Evolutionary conservation across 2,329 filamentous ascomycete species (phyloP).

Genomic region (Knufia petricola): DNA sequence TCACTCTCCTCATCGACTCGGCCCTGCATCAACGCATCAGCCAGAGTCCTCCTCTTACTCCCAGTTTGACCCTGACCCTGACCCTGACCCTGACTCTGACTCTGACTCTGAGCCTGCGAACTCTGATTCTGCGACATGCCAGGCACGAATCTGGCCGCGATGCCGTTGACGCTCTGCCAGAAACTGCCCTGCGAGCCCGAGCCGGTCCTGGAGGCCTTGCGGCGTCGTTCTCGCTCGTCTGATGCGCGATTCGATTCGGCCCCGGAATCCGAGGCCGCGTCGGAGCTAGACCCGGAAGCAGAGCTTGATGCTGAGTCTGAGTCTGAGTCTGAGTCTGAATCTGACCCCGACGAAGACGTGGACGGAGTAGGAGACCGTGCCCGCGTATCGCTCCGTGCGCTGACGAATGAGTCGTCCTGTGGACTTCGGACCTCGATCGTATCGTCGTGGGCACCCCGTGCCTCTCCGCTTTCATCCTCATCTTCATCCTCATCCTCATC

Average conservation of each 20-base stretch:
- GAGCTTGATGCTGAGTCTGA: not conserved
- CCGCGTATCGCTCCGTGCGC: not conserved
- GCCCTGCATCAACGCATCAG: not conserved
- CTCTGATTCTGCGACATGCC: not conserved
- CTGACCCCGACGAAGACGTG: not conserved
- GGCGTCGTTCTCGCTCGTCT: not conserved
- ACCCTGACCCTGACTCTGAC: not conserved
- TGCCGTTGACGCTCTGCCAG: slow-evolving; percentile 1
- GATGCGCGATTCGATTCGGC: too few relatives aligned
- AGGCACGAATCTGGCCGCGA: not conserved
- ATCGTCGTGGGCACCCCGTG: too few relatives aligned
- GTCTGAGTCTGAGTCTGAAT: not conserved
- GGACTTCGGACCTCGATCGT: not conserved
- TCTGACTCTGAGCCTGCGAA: not conserved
- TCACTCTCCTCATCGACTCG: not conserved
- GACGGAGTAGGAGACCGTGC: too few relatives aligned
- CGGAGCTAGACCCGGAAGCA: too few relatives aligned
- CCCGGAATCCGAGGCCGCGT: too few relatives aligned
- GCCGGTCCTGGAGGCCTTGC: not conserved
- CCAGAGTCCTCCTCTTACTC: not conserved
- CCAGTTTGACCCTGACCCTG: too few relatives aligned
- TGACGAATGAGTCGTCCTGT: not conserved
- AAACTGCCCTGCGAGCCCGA: not conserved
- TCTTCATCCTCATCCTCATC: not conserved
- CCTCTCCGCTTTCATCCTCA: not conserved